phyloP scores from a whole-genome alignment of 306 rosid species.

The Albizia julibrissin region DNA sequence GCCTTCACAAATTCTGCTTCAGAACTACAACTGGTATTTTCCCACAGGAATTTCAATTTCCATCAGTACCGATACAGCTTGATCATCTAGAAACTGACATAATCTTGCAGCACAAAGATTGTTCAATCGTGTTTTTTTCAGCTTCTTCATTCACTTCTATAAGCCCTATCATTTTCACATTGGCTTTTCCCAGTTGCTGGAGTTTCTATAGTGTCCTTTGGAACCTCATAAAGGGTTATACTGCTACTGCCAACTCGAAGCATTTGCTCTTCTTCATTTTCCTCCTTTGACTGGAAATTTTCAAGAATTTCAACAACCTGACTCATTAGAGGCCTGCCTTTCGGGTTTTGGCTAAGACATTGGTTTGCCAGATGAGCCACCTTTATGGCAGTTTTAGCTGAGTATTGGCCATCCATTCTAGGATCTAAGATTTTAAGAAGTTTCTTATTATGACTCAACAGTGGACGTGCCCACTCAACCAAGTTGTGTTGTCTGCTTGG shows the following conservation, averaged over 20 bases:
- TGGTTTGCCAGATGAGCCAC: constrained; percentile 78
- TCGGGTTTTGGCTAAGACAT: constrained; percentile 93
- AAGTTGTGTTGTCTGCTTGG: constrained; percentile 91
- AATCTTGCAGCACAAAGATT: constrained; percentile 31
- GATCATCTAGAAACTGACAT: constrained; percentile 42
- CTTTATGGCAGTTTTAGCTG: constrained; percentile 59
- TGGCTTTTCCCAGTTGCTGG: constrained; percentile 30
- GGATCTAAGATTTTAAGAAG: constrained; percentile 77
- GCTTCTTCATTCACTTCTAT: constrained; percentile 31
- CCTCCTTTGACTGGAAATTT: constrained; percentile 53
- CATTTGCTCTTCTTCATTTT: constrained; percentile 52
- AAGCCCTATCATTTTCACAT: constrained; percentile 21
- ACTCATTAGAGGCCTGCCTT: constrained; percentile 87
- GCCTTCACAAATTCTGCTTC: constrained; percentile 32
- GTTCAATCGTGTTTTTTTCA: constrained; percentile 41
- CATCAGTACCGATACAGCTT: constrained; percentile 32
- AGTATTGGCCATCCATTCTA: constrained; percentile 81
- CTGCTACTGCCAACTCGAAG: constrained; percentile 63
- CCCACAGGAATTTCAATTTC: constrained; percentile 38
- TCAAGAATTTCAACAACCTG: constrained; percentile 80
- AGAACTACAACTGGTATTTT: constrained; percentile 43
- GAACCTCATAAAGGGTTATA: constrained; percentile 73
- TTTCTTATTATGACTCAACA: constrained; percentile 79
- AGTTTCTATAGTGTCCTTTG: constrained; percentile 43
- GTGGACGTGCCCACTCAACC: constrained; percentile 94